Evolutionary conservation across 306 rosid genomes (phyloP).

Genomic region (Sesbania bispinosa): DNA sequence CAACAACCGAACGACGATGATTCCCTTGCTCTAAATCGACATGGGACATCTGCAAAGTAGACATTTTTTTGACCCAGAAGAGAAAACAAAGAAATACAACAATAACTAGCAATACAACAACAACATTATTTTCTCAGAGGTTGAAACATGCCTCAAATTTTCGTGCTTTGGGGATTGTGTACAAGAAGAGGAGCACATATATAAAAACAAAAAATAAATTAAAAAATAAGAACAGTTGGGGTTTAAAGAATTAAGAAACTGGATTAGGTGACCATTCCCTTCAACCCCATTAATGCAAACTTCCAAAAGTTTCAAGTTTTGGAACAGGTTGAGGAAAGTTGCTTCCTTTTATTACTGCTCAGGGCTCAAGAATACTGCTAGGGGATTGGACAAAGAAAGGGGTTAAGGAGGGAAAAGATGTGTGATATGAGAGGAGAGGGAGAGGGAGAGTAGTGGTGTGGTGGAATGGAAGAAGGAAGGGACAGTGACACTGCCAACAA

Average conservation of each 20-base stretch:
- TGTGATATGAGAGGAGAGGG: conserved; percentile 28
- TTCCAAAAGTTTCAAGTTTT: conserved; percentile 19
- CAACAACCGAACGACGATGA: conserved; percentile 42
- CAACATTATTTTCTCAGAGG: conserved; percentile 14
- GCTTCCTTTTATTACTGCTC: conserved; percentile 6
- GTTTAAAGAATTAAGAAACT: conserved; percentile 38
- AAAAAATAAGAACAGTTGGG: not conserved
- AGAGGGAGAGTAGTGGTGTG: too few species aligned
- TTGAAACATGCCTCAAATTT: conserved; percentile 27
- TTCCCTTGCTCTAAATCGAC: conserved; percentile 71
- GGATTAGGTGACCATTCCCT: conserved; percentile 51
- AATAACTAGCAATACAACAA: not conserved
- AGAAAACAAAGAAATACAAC: not conserved
- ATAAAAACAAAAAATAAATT: not conserved
- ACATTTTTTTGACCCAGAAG: conserved; percentile 46
- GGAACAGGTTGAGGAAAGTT: conserved; percentile 29
- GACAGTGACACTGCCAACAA: conserved; percentile 40
- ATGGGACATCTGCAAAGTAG: conserved; percentile 46
- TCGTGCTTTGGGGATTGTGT: conserved; percentile 29
- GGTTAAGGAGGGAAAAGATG: conserved; percentile 9
- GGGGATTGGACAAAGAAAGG: conserved; percentile 16
- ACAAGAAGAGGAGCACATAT: not conserved
- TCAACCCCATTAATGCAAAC: conserved; percentile 44
- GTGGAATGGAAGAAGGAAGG: too few species aligned
- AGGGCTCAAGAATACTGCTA: conserved; percentile 4